Conservation (phyloP, 148 eudicot species). For the Vaccinium macrocarpon region DNA sequence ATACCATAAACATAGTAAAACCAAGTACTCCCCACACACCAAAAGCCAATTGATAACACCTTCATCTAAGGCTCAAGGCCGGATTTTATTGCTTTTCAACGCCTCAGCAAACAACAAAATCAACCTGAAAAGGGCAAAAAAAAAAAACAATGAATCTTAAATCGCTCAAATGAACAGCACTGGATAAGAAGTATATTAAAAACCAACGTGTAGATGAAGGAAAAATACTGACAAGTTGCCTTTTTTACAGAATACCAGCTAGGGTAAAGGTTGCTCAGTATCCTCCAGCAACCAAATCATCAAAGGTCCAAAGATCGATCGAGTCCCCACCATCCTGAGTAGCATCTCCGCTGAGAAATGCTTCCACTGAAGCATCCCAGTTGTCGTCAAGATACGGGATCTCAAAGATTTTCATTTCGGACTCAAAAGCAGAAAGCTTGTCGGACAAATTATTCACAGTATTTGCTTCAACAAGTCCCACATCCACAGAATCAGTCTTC, state of each 20-base stretch:
- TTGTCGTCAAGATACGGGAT: slow-evolving; percentile 64
- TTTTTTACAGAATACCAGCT: slow-evolving; percentile 35
- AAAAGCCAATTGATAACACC: slow-evolving; percentile 32
- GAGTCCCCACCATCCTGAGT: slow-evolving; percentile 46
- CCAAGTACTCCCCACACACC: slow-evolving; percentile 36
- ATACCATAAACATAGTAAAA: slow-evolving; percentile 30
- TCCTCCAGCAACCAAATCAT: slow-evolving; percentile 46
- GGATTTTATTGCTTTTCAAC: slow-evolving; percentile 16
- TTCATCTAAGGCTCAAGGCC: slow-evolving; percentile 26
- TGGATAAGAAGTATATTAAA: no score
- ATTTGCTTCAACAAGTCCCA: slow-evolving; percentile 26
- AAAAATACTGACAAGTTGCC: slow-evolving; percentile 44
- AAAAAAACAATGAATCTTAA: slow-evolving; percentile 16
- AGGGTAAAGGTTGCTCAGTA: slow-evolving; percentile 38
- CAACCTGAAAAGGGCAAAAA: slow-evolving; percentile 35
- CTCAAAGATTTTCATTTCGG: slow-evolving; percentile 62
- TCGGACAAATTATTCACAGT: slow-evolving; percentile 31
- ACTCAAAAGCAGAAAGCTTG: slow-evolving; percentile 55
- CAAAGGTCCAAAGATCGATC: slow-evolving; percentile 68
- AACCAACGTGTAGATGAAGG: neutral
- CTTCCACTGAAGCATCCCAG: slow-evolving; percentile 65
- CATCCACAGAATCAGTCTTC: slow-evolving; percentile 32
- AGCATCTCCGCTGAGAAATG: slow-evolving; percentile 54
- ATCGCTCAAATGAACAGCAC: neutral
- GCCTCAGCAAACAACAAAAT: slow-evolving; percentile 26